Evolutionary conservation across 805 yeast genomes (phyloP), one percentile per base, ranked within the genome.

Genomic region (Starmera amethionina): DNA sequence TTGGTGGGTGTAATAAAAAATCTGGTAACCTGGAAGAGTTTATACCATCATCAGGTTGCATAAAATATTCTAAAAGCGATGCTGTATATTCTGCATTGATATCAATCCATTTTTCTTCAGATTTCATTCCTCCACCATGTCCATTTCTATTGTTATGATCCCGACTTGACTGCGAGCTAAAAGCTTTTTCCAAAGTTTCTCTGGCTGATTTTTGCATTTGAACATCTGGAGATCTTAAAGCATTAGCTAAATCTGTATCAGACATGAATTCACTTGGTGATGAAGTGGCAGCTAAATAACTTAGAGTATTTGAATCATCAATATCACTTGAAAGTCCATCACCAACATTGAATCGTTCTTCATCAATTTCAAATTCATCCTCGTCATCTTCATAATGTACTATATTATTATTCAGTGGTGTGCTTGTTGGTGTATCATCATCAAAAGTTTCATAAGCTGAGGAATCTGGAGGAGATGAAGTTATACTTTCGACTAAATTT

Each of bases 1-100:
- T 67, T 2, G 83, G 79, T 1, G 86, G 81, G 47, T 76, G 69
- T 32, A 72, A 63, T 13, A 85, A 63, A 52, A 83, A 78, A 19
- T 72, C 75, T 0, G 95, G 95, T 25, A 83, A 67, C 4, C 59
- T 48, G 10, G 47, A 36, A 27, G 52, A 64, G 34, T 64, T 61
- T 4, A 63, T 43, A 30, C 71, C 73, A 40, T 75, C 79, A 42
- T 76, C 81, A 3, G 79, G 70, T 8, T 73, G 63, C 60, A 75
- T 65, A 54, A 74, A 77, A 57, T 65, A 76, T 47, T 70, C 77
- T 39, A 73, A 60, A 36, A 75, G 60, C 42, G 67, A 63, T 38
- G 67, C 66, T 4, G 72, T 64, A 47, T 68, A 72, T 34, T 65
- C 67, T 32, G 67, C 59, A 38, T 57, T 63, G 1, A 64, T 50